Evolutionary conservation across 805 yeast species (phyloP), one percentile per base, ranked within the genome.

Genomic region (Scheffersomyces ergatensis): DNA sequence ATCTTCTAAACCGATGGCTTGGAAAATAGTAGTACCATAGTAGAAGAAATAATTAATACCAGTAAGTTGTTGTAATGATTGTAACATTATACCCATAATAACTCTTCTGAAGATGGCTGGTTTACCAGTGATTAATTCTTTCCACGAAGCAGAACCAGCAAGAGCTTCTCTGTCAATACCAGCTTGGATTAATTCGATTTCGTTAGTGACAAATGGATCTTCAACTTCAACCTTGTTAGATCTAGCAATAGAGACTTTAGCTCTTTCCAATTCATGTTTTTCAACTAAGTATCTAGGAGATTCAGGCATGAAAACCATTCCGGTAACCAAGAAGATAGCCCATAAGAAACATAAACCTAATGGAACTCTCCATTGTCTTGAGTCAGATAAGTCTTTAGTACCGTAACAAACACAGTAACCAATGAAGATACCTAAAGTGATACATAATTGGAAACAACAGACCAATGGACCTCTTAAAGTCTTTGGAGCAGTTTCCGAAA

Each of bases 351-450:
- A 71, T 42, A 79, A 58, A 32, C 77, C 79, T 51, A 82, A 65
- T 39, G 88, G 87, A 47, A 80, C 74, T 70, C 85, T 73, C 88
- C 89, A 83, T 58, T 78, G 81, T 48, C 73, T 66, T 13, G 80
- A 74, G 55, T 72, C 74, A 21, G 45, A 23, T 37, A 58, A 64
- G 37, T 51, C 38, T 67, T 77, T 76, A 45, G 87, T 80, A 50
- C 83, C 88, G 57, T 69, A 83, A 40, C 78, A 78, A 34, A 80
- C 70, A 63, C 85, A 76, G 67, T 81, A 80, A 55, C 89, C 89
- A 43, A 82, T 60, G 58, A 83, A 78, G 51, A 83, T 83, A 68
- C 89, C 89, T 36, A 77, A 64, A 31, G 89, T 82, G 49, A 82
- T 77, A 76, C 76, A 79, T 59, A 83, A 69, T 64, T 83, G 89